Evolutionary conservation across 2,329 filamentous ascomycete species (phyloP).

Genomic region (Xylaria digitata): DNA sequence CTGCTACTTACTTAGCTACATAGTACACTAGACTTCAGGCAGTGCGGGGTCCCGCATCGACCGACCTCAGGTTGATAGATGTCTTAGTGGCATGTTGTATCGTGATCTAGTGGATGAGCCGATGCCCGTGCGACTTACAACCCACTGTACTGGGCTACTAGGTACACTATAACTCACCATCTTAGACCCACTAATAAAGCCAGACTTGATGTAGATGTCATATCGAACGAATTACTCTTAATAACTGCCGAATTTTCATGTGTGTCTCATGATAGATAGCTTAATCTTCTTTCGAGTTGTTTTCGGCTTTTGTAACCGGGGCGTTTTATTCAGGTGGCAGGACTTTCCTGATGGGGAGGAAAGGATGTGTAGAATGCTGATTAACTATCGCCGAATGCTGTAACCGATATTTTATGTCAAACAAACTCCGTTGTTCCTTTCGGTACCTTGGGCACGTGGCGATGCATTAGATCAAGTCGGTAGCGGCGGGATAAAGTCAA

Average conservation of each 20-base stretch:
- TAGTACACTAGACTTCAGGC: background rate
- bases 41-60: conserved; percentile 15
- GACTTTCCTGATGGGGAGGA: conserved; percentile 5
- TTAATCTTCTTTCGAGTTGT: background rate
- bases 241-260: background rate
- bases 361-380: background rate
- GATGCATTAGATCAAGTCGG: background rate
- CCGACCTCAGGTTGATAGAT: conserved; percentile 8
- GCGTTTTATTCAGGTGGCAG: background rate
- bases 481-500: conserved; percentile 5
- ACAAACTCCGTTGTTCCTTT: conserved; percentile 4
- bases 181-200: conserved; percentile 1
- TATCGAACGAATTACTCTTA: too few species aligned
- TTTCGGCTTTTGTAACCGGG: background rate
- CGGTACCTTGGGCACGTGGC: conserved; percentile 1
- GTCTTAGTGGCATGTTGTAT: conserved; percentile 32
- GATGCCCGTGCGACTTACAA: conserved; percentile 15
- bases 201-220: too few species aligned
- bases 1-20: background rate
- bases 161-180: conserved; percentile 2
- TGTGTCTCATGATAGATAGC: background rate
- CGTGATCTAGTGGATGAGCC: conserved; percentile 27
- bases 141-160: conserved; percentile 14
- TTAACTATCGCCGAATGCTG: background rate
- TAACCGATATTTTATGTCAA: too few species aligned